These are phyloP conservation scores for Globisporangium polare DNA, from an alignment of 352 stramenopile species.

Conservation along the genomic window DNA sequence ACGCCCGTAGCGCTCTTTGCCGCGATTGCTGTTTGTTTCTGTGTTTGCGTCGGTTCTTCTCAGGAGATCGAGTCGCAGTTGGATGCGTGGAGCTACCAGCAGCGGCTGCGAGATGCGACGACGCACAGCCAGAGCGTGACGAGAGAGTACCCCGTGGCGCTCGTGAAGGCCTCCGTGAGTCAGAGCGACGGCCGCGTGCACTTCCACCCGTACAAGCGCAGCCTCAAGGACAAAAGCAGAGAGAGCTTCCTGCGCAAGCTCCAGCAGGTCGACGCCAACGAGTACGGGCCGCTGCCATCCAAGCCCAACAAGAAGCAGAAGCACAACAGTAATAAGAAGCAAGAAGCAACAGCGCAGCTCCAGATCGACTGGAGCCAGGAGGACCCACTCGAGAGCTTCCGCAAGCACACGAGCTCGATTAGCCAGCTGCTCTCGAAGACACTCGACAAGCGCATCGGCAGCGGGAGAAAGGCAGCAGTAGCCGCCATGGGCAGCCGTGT, in stretches of 20 bases:
- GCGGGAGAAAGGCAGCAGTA: constrained; percentile 7
- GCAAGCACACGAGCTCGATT: constrained; percentile 33
- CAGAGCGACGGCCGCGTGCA: neutral
- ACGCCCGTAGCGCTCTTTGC: neutral
- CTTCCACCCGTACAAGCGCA: constrained; percentile 7
- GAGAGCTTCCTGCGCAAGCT: constrained; percentile 36
- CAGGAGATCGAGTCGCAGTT: constrained; percentile 40
- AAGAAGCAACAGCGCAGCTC: neutral
- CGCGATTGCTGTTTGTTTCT: neutral
- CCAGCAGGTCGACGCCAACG: constrained; percentile 33
- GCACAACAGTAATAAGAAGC: neutral
- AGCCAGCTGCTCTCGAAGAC: constrained; percentile 28
- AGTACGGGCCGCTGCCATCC: constrained; percentile 33
- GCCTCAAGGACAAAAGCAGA: constrained; percentile 22
- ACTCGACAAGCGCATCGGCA: constrained; percentile 22
- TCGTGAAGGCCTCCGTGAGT: constrained; percentile 23
- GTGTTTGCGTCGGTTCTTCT: neutral
- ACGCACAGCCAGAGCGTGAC: constrained; percentile 43
- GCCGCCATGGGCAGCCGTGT: neutral
- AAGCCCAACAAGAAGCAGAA: constrained; percentile 20
- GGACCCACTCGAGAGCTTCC: constrained; percentile 31
- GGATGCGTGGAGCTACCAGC: constrained; percentile 46
- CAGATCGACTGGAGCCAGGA: constrained; percentile 21
- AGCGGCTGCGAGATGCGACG: constrained; percentile 44
- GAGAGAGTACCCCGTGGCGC: constrained; percentile 35